Evolutionary conservation across 2,329 filamentous ascomycete species (phyloP).

Genomic region (Colletotrichum somersetense): DNA sequence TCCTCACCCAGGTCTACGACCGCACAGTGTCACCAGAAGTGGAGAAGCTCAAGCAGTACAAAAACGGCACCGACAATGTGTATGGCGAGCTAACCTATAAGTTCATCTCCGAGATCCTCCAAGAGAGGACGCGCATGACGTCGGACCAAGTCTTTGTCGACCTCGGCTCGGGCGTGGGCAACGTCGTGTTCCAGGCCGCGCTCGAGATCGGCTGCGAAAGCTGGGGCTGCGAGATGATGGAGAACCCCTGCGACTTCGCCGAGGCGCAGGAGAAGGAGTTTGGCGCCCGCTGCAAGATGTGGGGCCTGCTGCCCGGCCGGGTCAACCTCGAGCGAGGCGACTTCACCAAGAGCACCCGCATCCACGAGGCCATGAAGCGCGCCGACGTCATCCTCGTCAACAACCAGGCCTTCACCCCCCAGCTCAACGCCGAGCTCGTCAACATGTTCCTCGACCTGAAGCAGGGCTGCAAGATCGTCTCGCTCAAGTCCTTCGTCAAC

Average conservation of each 20-base stretch:
- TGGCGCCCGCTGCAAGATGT: slow-evolving; percentile 84
- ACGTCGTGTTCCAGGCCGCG: slow-evolving; percentile 93
- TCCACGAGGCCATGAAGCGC: slow-evolving; percentile 79
- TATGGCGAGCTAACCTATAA: slow-evolving; percentile 93
- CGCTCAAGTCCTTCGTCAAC: slow-evolving; percentile 90
- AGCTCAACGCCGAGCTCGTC: slow-evolving; percentile 86
- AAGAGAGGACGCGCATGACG: slow-evolving; percentile 79
- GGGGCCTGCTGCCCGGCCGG: slow-evolving; percentile 85
- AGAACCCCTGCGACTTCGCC: slow-evolving; percentile 86
- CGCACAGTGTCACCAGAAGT: slow-evolving; percentile 92
- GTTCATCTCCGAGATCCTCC: slow-evolving; percentile 86
- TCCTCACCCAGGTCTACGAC: slow-evolving; percentile 89
- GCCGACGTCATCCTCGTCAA: slow-evolving; percentile 98
- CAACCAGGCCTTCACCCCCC: slow-evolving; percentile 94
- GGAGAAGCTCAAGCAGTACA: slow-evolving; percentile 84
- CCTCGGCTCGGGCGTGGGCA: slow-evolving; percentile 94
- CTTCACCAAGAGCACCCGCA: slow-evolving; percentile 80
- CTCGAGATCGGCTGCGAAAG: slow-evolving; percentile 93
- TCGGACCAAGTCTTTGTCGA: slow-evolving; percentile 93
- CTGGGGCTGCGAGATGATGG: slow-evolving; percentile 97
- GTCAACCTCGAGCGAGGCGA: slow-evolving; percentile 87
- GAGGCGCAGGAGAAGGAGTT: slow-evolving; percentile 87
- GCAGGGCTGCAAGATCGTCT: slow-evolving; percentile 89
- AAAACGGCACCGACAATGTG: slow-evolving; percentile 91
- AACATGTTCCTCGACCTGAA: slow-evolving; percentile 95